Conservation (phyloP, 305 asterid genomes). For the Vinca major region DNA sequence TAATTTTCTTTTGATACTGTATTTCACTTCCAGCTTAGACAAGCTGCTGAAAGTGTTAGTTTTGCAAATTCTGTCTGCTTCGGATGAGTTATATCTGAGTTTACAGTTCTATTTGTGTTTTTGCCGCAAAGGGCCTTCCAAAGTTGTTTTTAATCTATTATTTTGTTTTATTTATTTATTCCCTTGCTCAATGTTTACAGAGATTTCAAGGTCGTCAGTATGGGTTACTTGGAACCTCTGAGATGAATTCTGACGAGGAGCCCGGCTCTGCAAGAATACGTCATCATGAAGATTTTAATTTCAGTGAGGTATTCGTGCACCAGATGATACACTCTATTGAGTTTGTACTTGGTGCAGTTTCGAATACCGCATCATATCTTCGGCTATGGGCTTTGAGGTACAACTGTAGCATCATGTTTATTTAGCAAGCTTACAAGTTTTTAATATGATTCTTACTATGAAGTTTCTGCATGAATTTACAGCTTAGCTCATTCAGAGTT, state of each 20-base stretch:
- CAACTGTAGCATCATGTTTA: not conserved
- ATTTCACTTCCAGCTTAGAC: not conserved
- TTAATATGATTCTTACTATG: not conserved
- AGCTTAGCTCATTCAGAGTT: constrained; percentile 97
- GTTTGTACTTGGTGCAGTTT: constrained; percentile 94
- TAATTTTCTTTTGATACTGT: too few species aligned
- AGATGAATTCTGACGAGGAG: constrained; percentile 53
- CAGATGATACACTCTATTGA: constrained; percentile 97
- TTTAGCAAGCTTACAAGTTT: not conserved
- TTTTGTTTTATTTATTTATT: not conserved
- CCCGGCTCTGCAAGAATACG: constrained; percentile 55
- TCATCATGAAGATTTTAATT: constrained; percentile 64
- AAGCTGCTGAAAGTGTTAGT: not conserved
- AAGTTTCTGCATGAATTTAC: constrained; percentile 16
- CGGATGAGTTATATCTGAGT: not conserved
- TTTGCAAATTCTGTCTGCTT: not conserved
- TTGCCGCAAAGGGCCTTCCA: not conserved
- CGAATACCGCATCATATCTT: constrained; percentile 95
- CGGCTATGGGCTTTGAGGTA: constrained; percentile 98
- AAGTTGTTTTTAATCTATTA: not conserved
- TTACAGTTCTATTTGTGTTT: not conserved
- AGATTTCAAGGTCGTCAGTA: constrained; percentile 90
- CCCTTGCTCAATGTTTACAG: constrained; percentile 27
- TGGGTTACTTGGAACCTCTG: constrained; percentile 71
- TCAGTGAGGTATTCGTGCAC: constrained; percentile 93